A percentile compares a stretch with the other conserved stretches of the same genome.
phyloP scores from a whole-genome alignment of 257 asterid genomes.

The Solanum peruvianum region DNA sequence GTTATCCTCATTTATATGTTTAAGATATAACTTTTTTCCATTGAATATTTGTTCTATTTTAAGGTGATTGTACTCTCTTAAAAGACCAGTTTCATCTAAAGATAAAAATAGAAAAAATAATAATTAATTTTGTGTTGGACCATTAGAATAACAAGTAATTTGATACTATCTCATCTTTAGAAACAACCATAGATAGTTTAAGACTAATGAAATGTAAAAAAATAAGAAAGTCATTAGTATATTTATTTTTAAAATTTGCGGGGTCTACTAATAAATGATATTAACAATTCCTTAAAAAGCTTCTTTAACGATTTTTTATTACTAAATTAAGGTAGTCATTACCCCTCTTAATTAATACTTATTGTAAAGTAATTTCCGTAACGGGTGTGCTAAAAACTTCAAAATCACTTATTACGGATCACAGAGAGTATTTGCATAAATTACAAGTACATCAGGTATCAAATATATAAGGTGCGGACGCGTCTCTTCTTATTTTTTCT shows the following conservation, averaged over 20 bases:
- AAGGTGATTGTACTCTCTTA: not conserved
- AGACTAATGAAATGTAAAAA: not conserved
- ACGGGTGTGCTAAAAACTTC: not conserved
- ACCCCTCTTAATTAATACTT: not conserved
- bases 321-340: not conserved
- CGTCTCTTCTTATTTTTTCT: no score
- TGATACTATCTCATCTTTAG: not conserved
- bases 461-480: no score
- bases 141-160: no score
- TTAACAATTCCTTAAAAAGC: not conserved
- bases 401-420: not conserved
- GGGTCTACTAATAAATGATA: not conserved
- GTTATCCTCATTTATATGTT: not conserved
- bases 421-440: not conserved
- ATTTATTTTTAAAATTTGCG: no score
- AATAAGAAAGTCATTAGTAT: not conserved
- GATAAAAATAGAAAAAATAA: not conserved
- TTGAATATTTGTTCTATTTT: no score
- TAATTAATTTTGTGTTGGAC: not conserved
- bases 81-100: not conserved
- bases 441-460: no score
- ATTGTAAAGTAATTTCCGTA: no score
- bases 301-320: no score
- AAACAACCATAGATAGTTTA: not conserved
- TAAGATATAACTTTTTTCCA: not conserved